A percentile compares a stretch with the other conserved stretches of the same genome.
phyloP scores from a whole-genome alignment of 1,284 basidiomycete genomes.

The Trichosporon inkin region DNA sequence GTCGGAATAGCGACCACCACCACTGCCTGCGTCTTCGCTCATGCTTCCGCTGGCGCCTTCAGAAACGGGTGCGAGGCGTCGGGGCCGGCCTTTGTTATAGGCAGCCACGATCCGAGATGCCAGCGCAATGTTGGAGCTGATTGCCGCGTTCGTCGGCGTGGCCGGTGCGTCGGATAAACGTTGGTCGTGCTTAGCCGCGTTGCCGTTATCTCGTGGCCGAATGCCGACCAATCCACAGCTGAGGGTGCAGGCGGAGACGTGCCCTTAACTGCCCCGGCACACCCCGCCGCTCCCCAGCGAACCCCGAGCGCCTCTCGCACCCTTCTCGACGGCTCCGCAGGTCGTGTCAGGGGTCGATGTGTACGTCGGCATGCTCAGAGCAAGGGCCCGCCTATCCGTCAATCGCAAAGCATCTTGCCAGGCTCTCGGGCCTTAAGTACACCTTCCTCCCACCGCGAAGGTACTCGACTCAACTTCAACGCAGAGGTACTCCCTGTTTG shows the following conservation, averaged over 20 bases:
- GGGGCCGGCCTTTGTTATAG: neutral
- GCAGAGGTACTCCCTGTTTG: too few species aligned
- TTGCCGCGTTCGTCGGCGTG: neutral
- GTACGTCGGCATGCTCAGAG: too few species aligned
- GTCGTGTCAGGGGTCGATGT: too few species aligned
- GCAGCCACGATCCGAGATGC: neutral
- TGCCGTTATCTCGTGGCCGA: neutral
- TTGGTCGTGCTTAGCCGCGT: neutral
- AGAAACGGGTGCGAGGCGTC: neutral
- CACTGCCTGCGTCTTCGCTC: neutral
- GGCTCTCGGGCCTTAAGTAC: too few species aligned
- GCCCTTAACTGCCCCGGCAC: neutral
- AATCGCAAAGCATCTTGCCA: too few species aligned
- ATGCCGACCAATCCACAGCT: too few species aligned
- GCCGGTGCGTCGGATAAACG: slow-evolving; percentile 6
- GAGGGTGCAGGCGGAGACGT: too few species aligned
- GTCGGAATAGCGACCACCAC: neutral
- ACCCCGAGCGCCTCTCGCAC: slow-evolving; percentile 1
- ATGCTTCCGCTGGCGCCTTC: slow-evolving; percentile 4
- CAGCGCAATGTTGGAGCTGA: neutral
- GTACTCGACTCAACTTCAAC: too few species aligned
- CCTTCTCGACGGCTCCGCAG: neutral
- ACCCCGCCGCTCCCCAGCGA: neutral
- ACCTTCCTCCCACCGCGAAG: too few species aligned
- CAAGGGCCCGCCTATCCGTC: too few species aligned